phyloP scores from a whole-genome alignment of 441 rosid species.

The Populus tomentosa region DNA sequence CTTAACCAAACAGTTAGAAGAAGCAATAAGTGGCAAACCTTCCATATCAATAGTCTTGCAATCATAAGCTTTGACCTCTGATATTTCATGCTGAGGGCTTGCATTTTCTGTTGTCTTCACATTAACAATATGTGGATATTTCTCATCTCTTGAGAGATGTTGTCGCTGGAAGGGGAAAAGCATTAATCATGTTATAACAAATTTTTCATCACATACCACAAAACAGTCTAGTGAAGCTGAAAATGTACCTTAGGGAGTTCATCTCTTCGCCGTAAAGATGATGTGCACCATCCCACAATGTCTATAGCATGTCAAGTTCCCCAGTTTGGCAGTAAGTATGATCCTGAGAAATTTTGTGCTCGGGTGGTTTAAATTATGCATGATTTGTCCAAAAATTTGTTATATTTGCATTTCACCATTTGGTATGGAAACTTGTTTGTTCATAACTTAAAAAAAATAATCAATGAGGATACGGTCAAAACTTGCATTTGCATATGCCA shows the following conservation, averaged over 20 bases:
- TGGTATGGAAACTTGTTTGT: neutral
- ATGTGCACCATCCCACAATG: constrained; percentile 93
- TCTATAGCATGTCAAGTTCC: constrained; percentile 50
- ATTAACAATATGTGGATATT: constrained; percentile 61
- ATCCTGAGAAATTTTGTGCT: neutral
- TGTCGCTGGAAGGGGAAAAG: constrained; percentile 38
- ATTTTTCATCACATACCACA: constrained; percentile 12
- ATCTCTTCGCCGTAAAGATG: constrained; percentile 51
- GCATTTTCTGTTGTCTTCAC: constrained; percentile 31
- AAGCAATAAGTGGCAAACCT: constrained; percentile 45
- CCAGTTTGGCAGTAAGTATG: constrained; percentile 1
- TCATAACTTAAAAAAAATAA: neutral
- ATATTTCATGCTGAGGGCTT: constrained; percentile 27
- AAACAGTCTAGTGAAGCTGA: constrained; percentile 7
- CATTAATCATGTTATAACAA: neutral
- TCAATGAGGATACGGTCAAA: constrained; percentile 73
- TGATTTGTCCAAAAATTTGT: neutral
- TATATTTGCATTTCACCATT: neutral
- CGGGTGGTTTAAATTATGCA: neutral
- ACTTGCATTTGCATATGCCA: constrained; percentile 72
- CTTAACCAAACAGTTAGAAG: constrained; percentile 6
- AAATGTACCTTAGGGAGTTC: constrained; percentile 76
- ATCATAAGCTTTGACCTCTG: constrained; percentile 22
- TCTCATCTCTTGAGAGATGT: constrained; percentile 34
- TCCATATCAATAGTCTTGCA: constrained; percentile 43